A percentile compares a stretch with the other conserved stretches of the same genome.
phyloP scores from a whole-genome alignment of 345 rosid species.

The Gossypium arboreum region DNA sequence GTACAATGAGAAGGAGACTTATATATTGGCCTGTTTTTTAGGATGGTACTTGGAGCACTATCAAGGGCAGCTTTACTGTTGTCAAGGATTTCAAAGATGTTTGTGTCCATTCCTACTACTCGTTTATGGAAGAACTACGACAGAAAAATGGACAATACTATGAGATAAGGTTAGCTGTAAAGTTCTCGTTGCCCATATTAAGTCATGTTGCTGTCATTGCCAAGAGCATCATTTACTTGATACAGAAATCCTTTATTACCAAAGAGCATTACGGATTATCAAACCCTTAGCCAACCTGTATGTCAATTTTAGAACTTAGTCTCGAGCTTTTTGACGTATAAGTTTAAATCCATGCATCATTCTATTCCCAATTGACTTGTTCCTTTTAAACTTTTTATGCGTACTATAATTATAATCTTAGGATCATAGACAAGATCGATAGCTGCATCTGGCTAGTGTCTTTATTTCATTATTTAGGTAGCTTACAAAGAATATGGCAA shows the following conservation, averaged over 20 bases:
- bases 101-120: slow-evolving; percentile 71
- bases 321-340: neutral
- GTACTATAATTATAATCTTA: neutral
- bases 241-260: slow-evolving; percentile 2
- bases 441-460: neutral
- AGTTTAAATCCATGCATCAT: neutral
- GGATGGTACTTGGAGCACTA: slow-evolving; percentile 91
- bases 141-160: slow-evolving; percentile 51
- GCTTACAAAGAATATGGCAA: neutral
- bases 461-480: neutral
- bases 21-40: slow-evolving; percentile 24
- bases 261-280: neutral
- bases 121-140: slow-evolving; percentile 67
- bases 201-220: neutral
- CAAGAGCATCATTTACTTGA: neutral
- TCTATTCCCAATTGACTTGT: neutral
- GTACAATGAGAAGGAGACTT: slow-evolving; percentile 13
- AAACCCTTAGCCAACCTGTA: neutral
- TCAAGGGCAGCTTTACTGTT: slow-evolving; percentile 57
- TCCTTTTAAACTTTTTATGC: neutral
- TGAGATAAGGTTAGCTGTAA: slow-evolving; percentile 66
- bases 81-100: slow-evolving; percentile 74
- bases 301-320: neutral
- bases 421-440: neutral
- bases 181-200: neutral